Base-by-base conservation (phyloP, 805 yeast species). In the Metschnikowia kofuensis region DNA sequence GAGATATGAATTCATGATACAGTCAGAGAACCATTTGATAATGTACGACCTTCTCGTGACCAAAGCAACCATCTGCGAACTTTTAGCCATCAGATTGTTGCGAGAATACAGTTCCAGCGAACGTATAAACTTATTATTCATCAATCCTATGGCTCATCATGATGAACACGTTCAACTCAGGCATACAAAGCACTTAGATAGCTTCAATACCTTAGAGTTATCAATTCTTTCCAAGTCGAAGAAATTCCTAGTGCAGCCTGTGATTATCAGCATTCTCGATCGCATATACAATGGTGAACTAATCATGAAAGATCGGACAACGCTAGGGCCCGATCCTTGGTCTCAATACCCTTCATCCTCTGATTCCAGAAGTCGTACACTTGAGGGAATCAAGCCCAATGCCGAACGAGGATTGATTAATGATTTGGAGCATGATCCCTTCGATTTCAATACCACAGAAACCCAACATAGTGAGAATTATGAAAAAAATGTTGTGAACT, bases 231-330 rank as follows among this genome's bases (percentile, higher is more conserved):
- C 80, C n/a, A 76, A 76, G 48, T 76, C 83, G 2, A 80, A 79
- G 55, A 66, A 67, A 53, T 73, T 80, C 50, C 62, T 80, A 41
- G 72, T 81, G 3, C 82, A 79, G 57, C 83, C 84, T 1, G 69
- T 76, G 6, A 70, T 79, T 2, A 69, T 73, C 6, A 70, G 74
- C 30, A 72, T 77, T 7, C 55, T 79, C 35, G 74, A 75, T 43
- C 72, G 76, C 42, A 70, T 80, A 32, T 79, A 82, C 70, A 72
- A 74, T 49, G 84, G 84, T 0, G 77, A 77, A 30, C 64, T 80
- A 27, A 74, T 67, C 44, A 38, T 67, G 58, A 62, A 70, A 61
- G 61, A 70, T 59, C 52, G 62, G 58, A 27, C 71, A 60, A 59
- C 58, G 65, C 16, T 48, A 54, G 48, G 30, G 15, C 32, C 42